Conservation (phyloP, 129 eudicot genomes). For the Arctium minus region DNA sequence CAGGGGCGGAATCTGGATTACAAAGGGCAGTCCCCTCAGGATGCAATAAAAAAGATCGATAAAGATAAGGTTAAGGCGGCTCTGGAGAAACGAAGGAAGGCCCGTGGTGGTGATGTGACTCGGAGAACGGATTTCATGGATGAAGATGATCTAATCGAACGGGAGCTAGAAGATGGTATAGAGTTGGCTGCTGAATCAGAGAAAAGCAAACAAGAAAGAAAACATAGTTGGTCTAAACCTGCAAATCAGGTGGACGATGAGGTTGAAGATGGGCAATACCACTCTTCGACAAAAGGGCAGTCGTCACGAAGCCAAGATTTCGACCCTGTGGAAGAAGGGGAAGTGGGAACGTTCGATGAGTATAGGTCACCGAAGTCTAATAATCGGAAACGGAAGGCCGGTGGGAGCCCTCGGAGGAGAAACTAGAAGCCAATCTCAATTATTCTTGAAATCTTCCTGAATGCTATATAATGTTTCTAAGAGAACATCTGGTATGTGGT, state of each 20-base stretch:
- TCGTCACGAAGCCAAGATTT: slow-evolving; percentile 44
- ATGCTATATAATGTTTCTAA: slow-evolving; percentile 6
- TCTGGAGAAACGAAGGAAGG: slow-evolving; percentile 64
- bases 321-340: slow-evolving; percentile 86
- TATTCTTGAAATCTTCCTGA: slow-evolving; percentile 4
- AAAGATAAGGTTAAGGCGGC: slow-evolving; percentile 82
- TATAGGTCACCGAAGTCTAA: slow-evolving; percentile 51
- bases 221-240: slow-evolving; percentile 53
- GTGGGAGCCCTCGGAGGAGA: slow-evolving; percentile 44
- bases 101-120: slow-evolving; percentile 61
- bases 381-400: slow-evolving; percentile 61
- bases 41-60: slow-evolving; percentile 58
- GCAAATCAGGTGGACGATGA: slow-evolving; percentile 41
- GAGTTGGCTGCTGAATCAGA: slow-evolving; percentile 67
- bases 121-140: slow-evolving; percentile 66
- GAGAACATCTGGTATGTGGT: slow-evolving; percentile 20
- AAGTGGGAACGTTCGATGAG: slow-evolving; percentile 55
- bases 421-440: slow-evolving; percentile 12
- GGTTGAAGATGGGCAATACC: slow-evolving; percentile 40
- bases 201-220: slow-evolving; percentile 55
- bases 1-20: slow-evolving; percentile 40
- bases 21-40: slow-evolving; percentile 70
- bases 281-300: slow-evolving; percentile 31
- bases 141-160: slow-evolving; percentile 74
- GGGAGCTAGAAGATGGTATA: slow-evolving; percentile 84